These are phyloP conservation scores for Phycomyces blakesleeanus DNA, from an alignment of 192 early-diverging fungal genomes.

Conservation along the genomic window DNA sequence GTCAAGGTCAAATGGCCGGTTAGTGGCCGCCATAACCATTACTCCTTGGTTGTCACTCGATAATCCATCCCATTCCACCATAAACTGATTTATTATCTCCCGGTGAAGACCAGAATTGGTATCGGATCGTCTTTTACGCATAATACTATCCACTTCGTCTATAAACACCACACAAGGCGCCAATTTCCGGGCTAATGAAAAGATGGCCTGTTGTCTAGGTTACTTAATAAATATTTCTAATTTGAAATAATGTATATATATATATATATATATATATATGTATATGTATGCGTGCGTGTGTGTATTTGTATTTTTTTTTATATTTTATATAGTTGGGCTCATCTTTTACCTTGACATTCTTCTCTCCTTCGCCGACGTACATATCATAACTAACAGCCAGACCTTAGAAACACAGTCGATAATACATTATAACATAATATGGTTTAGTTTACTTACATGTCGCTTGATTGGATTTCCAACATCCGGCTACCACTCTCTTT, in stretches of 20 bases:
- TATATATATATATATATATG: background rate
- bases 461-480: constrained; percentile 72
- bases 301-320: no score
- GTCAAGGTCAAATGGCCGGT: constrained; percentile 94
- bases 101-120: constrained; percentile 58
- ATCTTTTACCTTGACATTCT: constrained; percentile 67
- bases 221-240: no score
- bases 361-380: constrained; percentile 96
- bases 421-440: background rate
- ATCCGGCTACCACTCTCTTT: constrained; percentile 78
- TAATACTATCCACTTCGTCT: constrained; percentile 93
- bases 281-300: no score
- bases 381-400: constrained; percentile 61
- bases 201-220: constrained; percentile 56
- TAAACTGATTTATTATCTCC: constrained; percentile 91
- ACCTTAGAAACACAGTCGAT: background rate
- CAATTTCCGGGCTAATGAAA: constrained; percentile 86
- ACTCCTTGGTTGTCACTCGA: constrained; percentile 71
- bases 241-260: no score
- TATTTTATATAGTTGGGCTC: no score
- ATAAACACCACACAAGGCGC: constrained; percentile 96
- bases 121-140: constrained; percentile 61
- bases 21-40: constrained; percentile 90
- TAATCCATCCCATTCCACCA: constrained; percentile 96
- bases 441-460: constrained; percentile 48